Conservation (phyloP, 2,329 filamentous ascomycete genomes). For the Phaeosphaeriaceae sp. region DNA sequence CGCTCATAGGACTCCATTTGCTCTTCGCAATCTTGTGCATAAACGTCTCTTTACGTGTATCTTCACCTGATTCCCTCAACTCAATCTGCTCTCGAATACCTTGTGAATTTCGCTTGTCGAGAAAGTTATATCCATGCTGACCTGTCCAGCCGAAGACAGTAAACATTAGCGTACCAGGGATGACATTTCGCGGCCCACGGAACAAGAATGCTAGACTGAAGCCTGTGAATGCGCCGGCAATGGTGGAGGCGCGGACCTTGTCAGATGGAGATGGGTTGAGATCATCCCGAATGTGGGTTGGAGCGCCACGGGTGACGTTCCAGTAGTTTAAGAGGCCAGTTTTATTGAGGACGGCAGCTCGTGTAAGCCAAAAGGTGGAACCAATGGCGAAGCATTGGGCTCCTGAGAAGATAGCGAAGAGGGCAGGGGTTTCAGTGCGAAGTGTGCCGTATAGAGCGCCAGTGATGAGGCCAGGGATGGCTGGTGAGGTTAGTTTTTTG, state of each 20-base stretch:
- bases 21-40: constrained; percentile 62
- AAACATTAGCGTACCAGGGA: constrained; percentile 67
- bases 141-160: constrained; percentile 63
- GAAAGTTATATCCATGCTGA: constrained; percentile 61
- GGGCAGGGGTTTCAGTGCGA: constrained; percentile 67
- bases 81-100: constrained; percentile 43
- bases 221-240: constrained; percentile 73
- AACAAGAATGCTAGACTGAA: constrained; percentile 61
- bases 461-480: constrained; percentile 69
- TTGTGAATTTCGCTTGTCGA: constrained; percentile 55
- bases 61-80: constrained; percentile 24
- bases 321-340: constrained; percentile 40
- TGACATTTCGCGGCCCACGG: constrained; percentile 47
- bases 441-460: constrained; percentile 58
- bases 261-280: constrained; percentile 64
- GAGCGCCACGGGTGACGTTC: constrained; percentile 34
- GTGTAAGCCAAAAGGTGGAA: constrained; percentile 74
- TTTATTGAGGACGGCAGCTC: constrained; percentile 48
- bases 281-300: constrained; percentile 26
- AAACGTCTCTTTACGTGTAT: constrained; percentile 49
- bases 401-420: constrained; percentile 75
- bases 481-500: constrained; percentile 36
- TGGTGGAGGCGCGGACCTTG: constrained; percentile 68
- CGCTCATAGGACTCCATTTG: constrained; percentile 74
- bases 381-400: constrained; percentile 84